Evolutionary conservation across 179 eudicot species (phyloP).

Genomic region (Corrigiola litoralis): DNA sequence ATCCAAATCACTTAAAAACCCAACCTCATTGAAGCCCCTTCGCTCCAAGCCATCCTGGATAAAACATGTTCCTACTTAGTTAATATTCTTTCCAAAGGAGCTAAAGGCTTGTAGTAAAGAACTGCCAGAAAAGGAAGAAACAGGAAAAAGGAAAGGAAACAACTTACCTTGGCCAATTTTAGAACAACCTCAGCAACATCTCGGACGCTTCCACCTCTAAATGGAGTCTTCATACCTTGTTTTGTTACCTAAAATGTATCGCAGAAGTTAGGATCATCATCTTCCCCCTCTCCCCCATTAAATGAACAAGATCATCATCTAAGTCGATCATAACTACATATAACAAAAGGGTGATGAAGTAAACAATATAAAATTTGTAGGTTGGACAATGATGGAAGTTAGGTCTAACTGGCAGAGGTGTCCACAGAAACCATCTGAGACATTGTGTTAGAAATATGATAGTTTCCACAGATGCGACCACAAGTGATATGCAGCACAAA

Average conservation of each 20-base stretch:
- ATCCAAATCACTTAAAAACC: conserved; percentile 69
- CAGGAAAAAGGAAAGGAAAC: not conserved
- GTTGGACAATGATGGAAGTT: too few relatives aligned
- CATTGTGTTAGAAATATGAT: too few relatives aligned
- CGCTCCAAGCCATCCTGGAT: conserved; percentile 78
- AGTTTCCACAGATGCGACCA: too few relatives aligned
- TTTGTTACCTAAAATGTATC: conserved; percentile 48
- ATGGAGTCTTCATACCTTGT: conserved; percentile 74
- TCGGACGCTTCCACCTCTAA: conserved; percentile 68
- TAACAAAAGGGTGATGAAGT: too few relatives aligned
- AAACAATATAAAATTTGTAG: not conserved
- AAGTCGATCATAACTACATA: too few relatives aligned
- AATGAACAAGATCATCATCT: too few relatives aligned
- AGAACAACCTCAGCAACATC: conserved; percentile 72
- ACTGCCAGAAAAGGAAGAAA: too few relatives aligned
- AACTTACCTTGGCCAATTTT: conserved; percentile 62
- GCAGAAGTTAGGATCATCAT: conserved; percentile 7
- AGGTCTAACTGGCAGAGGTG: too few relatives aligned
- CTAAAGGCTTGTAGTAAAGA: not conserved
- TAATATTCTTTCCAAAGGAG: not conserved
- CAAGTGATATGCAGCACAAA: too few relatives aligned
- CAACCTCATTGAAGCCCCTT: conserved; percentile 73
- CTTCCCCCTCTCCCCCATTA: too few relatives aligned
- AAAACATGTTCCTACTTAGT: not conserved
- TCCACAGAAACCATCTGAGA: too few relatives aligned